Base-by-base conservation (phyloP, 345 rosid genomes). In the Lumnitzera racemosa region DNA sequence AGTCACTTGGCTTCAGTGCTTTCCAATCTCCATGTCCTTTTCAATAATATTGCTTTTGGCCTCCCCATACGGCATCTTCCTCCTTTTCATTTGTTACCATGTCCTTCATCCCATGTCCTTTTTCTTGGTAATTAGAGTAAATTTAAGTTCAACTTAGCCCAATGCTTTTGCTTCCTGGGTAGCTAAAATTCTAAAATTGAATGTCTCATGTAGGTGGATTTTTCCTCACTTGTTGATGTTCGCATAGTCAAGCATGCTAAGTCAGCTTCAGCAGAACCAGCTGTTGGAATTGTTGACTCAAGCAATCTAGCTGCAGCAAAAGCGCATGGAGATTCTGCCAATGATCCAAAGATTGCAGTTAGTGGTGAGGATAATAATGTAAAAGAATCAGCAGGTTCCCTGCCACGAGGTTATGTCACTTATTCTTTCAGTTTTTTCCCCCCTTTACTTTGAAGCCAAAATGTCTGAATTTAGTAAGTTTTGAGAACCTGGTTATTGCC, bases 201-300 rank as follows among this genome's bases (percentile, higher is more conserved):
- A 25, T 24, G 62, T 56, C 48, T 57, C 74, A 24, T 65, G 16
- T 88, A 95, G 99, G 80, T 83, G 56, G 86, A 84, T 51, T 90
- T 81, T 62, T 72, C 92, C 56, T 58, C 86, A 20, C 88, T 95
- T 63, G 46, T 83, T 25, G 95, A 95, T 72, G 83, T 86, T 65
- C 95, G 95, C 24, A 46, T 72, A 11, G 57, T 86, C 73, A 73
- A 64, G 58, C 72, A 57, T 51, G 76, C 72, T 55, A 66, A 72
- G 61, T 67, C 58, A 23, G 71, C 64, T 54, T 20, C 72, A 17
- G 56, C 53, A 47, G 58, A 70, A 59, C 51, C 74, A 5, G 64
- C 47, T 68, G n/a, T 70, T 13, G 58, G 65, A 62, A 67, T 9
- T 9, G 11, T 9, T 36, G 43, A 36, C 43, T 20, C 72, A 17